Evolutionary conservation across 163 green algal genomes (phyloP).

Genomic region (Volvox carteri): DNA sequence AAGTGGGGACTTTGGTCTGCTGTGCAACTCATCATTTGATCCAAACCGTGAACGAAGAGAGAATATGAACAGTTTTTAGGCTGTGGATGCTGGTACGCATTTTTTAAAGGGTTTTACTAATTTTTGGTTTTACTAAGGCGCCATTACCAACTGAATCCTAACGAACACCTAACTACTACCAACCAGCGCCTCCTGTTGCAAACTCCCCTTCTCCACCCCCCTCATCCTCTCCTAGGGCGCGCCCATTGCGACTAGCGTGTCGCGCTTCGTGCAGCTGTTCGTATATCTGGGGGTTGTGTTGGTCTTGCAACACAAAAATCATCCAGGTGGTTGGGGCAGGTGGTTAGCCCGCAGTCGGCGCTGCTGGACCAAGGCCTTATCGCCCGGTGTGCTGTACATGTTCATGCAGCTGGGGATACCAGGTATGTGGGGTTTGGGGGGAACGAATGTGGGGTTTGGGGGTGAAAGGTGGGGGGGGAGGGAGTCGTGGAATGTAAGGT

Average conservation of each 20-base stretch:
- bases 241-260: constrained; percentile 56
- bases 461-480: not conserved
- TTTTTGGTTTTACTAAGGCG: too few species aligned
- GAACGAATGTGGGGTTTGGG: not conserved
- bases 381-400: constrained; percentile 23
- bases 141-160: too few species aligned
- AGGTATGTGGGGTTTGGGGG: constrained; percentile 33
- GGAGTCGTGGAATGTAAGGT: too few species aligned
- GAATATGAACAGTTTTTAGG: too few species aligned
- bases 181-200: too few species aligned
- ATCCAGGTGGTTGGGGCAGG: constrained; percentile 37
- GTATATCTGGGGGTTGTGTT: constrained; percentile 7
- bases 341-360: constrained; percentile 19
- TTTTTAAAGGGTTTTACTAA: too few species aligned
- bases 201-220: not conserved
- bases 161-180: not conserved
- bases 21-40: too few species aligned
- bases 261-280: constrained; percentile 51
- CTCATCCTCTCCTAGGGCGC: constrained; percentile 36
- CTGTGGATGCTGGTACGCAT: too few species aligned
- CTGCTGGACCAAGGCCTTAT: constrained; percentile 44
- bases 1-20: too few species aligned
- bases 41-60: too few species aligned
- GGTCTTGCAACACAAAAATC: constrained; percentile 26
- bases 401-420: constrained; percentile 72